Percentiles rank a stretch among this genome's conserved stretches.
Evolutionary conservation across 2,329 filamentous ascomycete species (phyloP).

Genomic region (Microdochium trichocladiopsis): DNA sequence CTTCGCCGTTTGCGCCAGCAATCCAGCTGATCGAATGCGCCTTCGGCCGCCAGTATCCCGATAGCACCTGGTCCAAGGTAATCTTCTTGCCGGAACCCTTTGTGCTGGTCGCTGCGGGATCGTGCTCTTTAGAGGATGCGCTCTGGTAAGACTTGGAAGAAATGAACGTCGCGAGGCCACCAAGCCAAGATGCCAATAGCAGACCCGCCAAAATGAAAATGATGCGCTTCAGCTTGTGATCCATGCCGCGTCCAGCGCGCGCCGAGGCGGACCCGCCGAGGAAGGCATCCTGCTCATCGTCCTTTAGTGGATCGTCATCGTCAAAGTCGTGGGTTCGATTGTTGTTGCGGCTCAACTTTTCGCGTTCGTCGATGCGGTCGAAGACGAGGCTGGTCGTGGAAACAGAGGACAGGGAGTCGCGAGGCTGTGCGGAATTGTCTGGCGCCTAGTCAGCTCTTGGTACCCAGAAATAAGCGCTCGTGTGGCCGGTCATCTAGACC

Average conservation of each 20-base stretch:
- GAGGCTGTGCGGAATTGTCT: slow-evolving; percentile 31
- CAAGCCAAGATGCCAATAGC: slow-evolving; percentile 60
- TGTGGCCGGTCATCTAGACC: too few relatives aligned
- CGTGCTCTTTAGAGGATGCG: slow-evolving; percentile 54
- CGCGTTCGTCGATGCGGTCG: slow-evolving; percentile 61
- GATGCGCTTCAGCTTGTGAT: slow-evolving; percentile 56
- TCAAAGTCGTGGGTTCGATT: slow-evolving; percentile 28
- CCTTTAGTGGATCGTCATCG: slow-evolving; percentile 36
- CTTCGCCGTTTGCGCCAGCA: slow-evolving; percentile 64
- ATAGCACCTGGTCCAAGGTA: slow-evolving; percentile 63
- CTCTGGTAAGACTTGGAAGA: slow-evolving; percentile 59
- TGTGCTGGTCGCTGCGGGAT: slow-evolving; percentile 55
- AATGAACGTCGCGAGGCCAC: slow-evolving; percentile 62
- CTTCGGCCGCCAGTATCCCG: slow-evolving; percentile 56
- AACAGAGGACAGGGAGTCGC: slow-evolving; percentile 63
- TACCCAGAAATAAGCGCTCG: too few relatives aligned
- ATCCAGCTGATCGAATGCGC: slow-evolving; percentile 71
- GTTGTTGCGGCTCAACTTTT: slow-evolving; percentile 19
- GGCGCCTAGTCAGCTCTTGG: background rate
- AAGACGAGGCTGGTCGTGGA: slow-evolving; percentile 80
- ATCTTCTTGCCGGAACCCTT: slow-evolving; percentile 65
- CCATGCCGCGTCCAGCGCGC: slow-evolving; percentile 46
- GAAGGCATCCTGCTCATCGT: slow-evolving; percentile 45
- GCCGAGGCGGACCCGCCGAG: slow-evolving; percentile 29
- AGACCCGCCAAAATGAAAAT: slow-evolving; percentile 54